These are phyloP conservation scores for Aspergillus ochraceus DNA, from an alignment of 2,329 filamentous ascomycete genomes.

Conservation along the genomic window DNA sequence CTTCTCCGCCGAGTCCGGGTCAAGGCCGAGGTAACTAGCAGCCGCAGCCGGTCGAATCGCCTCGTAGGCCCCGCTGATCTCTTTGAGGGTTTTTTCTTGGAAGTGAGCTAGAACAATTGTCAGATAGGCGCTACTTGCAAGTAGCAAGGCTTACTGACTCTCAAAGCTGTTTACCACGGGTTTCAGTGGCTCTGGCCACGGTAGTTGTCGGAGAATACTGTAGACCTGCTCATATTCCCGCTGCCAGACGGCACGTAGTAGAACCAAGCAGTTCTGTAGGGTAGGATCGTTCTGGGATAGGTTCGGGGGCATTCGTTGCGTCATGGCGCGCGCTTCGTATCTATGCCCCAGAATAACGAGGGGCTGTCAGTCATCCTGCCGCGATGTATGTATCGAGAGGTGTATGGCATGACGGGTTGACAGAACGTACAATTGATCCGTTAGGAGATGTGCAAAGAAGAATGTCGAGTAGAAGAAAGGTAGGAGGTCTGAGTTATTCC, in stretches of 20 bases:
- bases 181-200: constrained; percentile 36
- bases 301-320: constrained; percentile 34
- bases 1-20: constrained; percentile 25
- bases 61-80: constrained; percentile 41
- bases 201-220: constrained; percentile 30
- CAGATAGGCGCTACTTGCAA: background rate
- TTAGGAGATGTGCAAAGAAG: constrained; percentile 41
- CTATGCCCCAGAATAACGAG: constrained; percentile 17
- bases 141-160: constrained; percentile 25
- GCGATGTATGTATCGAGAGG: background rate
- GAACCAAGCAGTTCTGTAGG: constrained; percentile 36
- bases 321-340: constrained; percentile 42
- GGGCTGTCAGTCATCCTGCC: constrained; percentile 3
- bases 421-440: constrained; percentile 39
- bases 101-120: constrained; percentile 31
- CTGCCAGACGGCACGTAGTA: constrained; percentile 42
- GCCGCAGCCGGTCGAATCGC: constrained; percentile 38
- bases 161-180: constrained; percentile 36
- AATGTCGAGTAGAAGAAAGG: constrained; percentile 41
- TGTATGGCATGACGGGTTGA: background rate
- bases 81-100: constrained; percentile 38
- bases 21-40: constrained; percentile 39
- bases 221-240: constrained; percentile 38
- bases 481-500: constrained; percentile 29
- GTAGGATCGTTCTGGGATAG: constrained; percentile 30